Conservation (phyloP, 2,329 filamentous ascomycete species). For the Colletotrichum brevisporum region DNA sequence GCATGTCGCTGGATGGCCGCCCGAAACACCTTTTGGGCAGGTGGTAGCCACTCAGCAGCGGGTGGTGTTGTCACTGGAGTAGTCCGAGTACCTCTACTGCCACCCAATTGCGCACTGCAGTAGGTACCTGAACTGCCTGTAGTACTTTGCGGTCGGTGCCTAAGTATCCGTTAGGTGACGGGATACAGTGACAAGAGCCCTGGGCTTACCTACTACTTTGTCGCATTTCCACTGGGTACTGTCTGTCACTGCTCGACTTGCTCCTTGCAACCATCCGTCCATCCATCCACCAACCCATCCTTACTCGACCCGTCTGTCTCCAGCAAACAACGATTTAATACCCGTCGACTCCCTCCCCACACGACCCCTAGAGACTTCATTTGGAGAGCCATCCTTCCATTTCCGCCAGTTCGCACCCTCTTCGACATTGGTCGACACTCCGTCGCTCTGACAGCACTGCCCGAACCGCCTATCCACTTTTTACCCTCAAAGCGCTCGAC, state of each 20-base stretch:
- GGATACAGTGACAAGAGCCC: constrained; percentile 3
- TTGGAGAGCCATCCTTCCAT: constrained; percentile 8
- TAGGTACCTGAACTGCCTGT: background rate
- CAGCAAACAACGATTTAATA: constrained; percentile 39
- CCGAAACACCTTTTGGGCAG: constrained; percentile 19
- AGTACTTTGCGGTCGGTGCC: background rate
- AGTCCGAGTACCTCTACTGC: background rate
- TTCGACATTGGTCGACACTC: constrained; percentile 17
- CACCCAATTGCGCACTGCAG: too few species aligned
- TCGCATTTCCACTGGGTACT: background rate
- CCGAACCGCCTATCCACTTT: constrained; percentile 7
- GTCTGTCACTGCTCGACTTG: constrained; percentile 21
- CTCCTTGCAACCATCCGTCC: constrained; percentile 34
- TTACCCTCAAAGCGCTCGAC: constrained; percentile 9
- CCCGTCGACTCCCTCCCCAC: constrained; percentile 32
- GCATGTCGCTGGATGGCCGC: background rate
- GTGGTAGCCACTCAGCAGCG: constrained; percentile 10
- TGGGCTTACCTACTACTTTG: background rate
- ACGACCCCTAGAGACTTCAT: background rate
- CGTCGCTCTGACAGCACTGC: constrained; percentile 15
- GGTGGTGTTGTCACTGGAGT: background rate
- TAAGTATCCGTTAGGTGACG: constrained; percentile 2
- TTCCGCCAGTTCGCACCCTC: constrained; percentile 13
- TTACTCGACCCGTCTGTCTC: constrained; percentile 3
- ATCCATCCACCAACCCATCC: background rate